phyloP scores from a whole-genome alignment of 129 eudicot species.

The Arctium lappa region DNA sequence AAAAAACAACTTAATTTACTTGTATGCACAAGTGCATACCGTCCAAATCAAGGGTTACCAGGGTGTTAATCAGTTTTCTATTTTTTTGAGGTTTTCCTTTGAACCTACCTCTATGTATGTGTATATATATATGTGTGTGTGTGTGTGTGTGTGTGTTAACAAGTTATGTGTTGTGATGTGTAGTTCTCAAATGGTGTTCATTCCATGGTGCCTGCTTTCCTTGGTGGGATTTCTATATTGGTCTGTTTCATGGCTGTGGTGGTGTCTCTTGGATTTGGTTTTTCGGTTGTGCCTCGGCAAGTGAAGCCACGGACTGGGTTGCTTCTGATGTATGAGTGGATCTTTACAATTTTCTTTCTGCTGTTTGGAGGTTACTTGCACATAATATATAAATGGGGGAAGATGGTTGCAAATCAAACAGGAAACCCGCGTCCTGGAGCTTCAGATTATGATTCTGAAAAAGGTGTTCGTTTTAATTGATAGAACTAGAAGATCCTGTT shows the following conservation, averaged over 20 bases:
- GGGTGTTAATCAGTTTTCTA: no score
- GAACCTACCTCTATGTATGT: no score
- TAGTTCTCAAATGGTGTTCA: slow-evolving; percentile 55
- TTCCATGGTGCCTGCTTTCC: slow-evolving; percentile 61
- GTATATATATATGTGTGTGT: no score
- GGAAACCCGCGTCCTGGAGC: slow-evolving; percentile 51
- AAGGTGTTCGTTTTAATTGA: slow-evolving; percentile 49
- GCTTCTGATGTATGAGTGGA: slow-evolving; percentile 91
- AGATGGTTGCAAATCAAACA: slow-evolving; percentile 46
- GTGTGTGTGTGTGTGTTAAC: background rate
- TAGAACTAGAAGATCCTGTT: background rate
- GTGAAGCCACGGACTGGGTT: slow-evolving; percentile 93
- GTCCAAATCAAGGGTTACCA: no score
- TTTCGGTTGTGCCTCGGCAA: slow-evolving; percentile 83
- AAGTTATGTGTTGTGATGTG: background rate
- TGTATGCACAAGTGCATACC: no score
- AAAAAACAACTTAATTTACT: no score
- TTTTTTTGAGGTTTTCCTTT: no score
- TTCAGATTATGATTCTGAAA: slow-evolving; percentile 66
- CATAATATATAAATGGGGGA: slow-evolving; percentile 74
- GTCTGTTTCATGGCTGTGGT: slow-evolving; percentile 60
- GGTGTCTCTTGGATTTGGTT: slow-evolving; percentile 65
- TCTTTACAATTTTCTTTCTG: slow-evolving; percentile 66
- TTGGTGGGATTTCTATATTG: slow-evolving; percentile 65
- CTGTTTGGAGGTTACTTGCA: slow-evolving; percentile 78